Evolutionary conservation across 441 rosid species (phyloP).

Genomic region (Gossypium aridum): DNA sequence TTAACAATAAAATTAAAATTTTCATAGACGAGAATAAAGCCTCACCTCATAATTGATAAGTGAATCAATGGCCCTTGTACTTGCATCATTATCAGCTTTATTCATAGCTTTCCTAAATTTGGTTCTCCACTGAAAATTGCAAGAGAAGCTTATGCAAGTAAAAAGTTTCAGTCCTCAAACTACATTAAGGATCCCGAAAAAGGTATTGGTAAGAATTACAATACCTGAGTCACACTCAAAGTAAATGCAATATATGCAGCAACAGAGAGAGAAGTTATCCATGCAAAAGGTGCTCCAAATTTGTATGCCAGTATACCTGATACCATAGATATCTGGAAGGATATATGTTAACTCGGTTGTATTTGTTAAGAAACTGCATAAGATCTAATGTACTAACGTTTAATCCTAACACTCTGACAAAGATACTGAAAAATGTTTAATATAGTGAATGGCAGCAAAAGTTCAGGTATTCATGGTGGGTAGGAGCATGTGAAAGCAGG

Average conservation of each 20-base stretch:
- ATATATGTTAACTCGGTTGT: constrained; percentile 36
- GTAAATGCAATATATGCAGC: constrained; percentile 76
- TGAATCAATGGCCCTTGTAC: constrained; percentile 76
- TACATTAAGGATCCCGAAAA: background rate
- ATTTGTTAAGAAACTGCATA: constrained; percentile 21
- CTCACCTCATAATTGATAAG: constrained; percentile 87
- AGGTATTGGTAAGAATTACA: constrained; percentile 18
- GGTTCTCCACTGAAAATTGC: constrained; percentile 70
- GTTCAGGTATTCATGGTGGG: background rate
- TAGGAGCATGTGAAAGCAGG: constrained; percentile 9
- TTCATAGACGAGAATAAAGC: background rate
- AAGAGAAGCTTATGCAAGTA: constrained; percentile 7
- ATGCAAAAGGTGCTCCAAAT: constrained; percentile 78
- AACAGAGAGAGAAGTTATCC: constrained; percentile 77
- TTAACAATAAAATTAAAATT: background rate
- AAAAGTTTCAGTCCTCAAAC: background rate
- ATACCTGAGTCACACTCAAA: constrained; percentile 84
- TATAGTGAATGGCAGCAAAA: constrained; percentile 6
- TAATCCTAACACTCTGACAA: constrained; percentile 4
- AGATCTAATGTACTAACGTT: background rate
- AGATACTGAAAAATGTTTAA: constrained; percentile 11
- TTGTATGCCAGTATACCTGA: constrained; percentile 84
- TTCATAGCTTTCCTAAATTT: constrained; percentile 83
- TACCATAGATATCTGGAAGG: constrained; percentile 80
- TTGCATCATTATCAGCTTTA: constrained; percentile 90